Base-by-base conservation (phyloP, 1,284 basidiomycete species). In the Anthracocystis panici-leucophaei region DNA sequence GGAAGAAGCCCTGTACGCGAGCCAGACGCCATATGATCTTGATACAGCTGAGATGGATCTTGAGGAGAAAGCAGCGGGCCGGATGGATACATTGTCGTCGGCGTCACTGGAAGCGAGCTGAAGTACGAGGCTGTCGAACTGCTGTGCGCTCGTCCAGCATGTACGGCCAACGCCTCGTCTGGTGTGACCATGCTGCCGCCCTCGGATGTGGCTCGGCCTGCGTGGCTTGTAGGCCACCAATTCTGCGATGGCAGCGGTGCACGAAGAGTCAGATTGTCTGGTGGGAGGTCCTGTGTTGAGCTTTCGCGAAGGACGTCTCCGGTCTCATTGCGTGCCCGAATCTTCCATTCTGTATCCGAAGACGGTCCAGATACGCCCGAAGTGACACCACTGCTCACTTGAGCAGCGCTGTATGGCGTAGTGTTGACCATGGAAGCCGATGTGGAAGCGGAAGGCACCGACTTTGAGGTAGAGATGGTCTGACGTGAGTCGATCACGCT, bases 61-160 rank as follows among this genome's bases (percentile, higher is more conserved):
- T 58, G 56, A 16, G 45, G n/a, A 5, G 45, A 21, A 10, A 58
- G 14, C 7, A 54, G 29, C 20, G 57, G 8, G 8, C 33, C n/a
- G 5, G 57, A 25, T 6, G 68, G 29, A 10, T 58, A 18, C 48
- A 57, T 18, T 25, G 65, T 55, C 3, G 62, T 61, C 2, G 68
- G 68, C 27, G 68, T 71, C 3, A 63, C 38, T 0, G 68, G 68
- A 25, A 71, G 63, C 38, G 68, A 71, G 51, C 58, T 71, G 35
- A 65, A 71, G 46, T 65, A 62, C 10, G 58, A 53, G 7, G 52
- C 46, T 8, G 61, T 40, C 40, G 60, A 58, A 12, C 40, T 59
- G 60, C 60, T 56, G 35, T 63, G 60, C 11, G 56, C n/a, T 11
- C 60, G 49, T 18, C 31, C 45, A 5, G 20, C 16, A 1, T 42